These are phyloP conservation scores for Phytophthora parvispora DNA, from an alignment of 352 stramenopile species.

Conservation along the genomic window DNA sequence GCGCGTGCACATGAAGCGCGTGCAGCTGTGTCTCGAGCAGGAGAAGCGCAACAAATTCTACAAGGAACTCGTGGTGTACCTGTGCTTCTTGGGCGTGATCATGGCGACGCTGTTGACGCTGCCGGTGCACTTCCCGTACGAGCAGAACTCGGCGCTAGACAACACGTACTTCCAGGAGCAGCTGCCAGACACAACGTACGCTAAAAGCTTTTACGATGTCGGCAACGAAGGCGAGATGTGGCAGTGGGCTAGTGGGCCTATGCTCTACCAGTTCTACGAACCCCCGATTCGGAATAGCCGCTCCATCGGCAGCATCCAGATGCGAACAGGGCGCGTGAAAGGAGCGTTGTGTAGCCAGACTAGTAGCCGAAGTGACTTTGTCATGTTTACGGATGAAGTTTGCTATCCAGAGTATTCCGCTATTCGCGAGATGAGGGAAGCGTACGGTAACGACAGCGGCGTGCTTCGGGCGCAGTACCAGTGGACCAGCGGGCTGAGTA, in stretches of 20 bases:
- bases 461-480: slow-evolving; percentile 50
- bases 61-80: slow-evolving; percentile 79
- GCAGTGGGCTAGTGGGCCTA: slow-evolving; percentile 72
- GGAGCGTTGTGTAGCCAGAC: slow-evolving; percentile 62
- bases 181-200: slow-evolving; percentile 63
- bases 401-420: slow-evolving; percentile 75
- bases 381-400: slow-evolving; percentile 78
- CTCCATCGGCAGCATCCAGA: slow-evolving; percentile 68
- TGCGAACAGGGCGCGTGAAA: slow-evolving; percentile 70
- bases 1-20: slow-evolving; percentile 88
- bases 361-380: slow-evolving; percentile 54
- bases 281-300: slow-evolving; percentile 71
- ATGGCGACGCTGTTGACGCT: slow-evolving; percentile 73
- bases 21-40: slow-evolving; percentile 83
- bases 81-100: slow-evolving; percentile 74
- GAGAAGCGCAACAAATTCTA: slow-evolving; percentile 90
- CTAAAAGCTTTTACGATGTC: slow-evolving; percentile 77
- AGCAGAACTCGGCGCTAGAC: slow-evolving; percentile 70
- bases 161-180: slow-evolving; percentile 79
- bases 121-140: slow-evolving; percentile 78
- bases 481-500: slow-evolving; percentile 49
- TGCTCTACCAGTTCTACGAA: slow-evolving; percentile 81
- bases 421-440: slow-evolving; percentile 48
- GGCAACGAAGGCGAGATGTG: slow-evolving; percentile 77
- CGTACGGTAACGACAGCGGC: slow-evolving; percentile 57